Conservation (phyloP, 228 moss, liverwort and hornwort species). For the Sphagnum magellanicum region DNA sequence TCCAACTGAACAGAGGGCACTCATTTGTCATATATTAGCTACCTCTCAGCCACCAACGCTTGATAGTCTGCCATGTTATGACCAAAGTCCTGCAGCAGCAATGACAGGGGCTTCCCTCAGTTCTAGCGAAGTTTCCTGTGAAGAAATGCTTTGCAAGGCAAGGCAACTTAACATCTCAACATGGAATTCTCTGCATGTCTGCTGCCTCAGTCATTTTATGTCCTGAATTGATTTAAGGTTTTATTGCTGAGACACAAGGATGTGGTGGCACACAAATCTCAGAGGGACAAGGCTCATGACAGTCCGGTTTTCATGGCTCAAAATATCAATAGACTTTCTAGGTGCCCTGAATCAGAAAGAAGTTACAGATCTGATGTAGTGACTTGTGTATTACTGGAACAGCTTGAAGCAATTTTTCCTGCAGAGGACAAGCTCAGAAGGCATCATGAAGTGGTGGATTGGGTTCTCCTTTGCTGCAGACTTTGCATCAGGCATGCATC, state of each 20-base stretch:
- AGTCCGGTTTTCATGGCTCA: conserved; percentile 1
- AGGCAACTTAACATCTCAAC: too few species aligned
- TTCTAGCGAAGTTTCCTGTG: conserved; percentile 16
- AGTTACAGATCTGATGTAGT: background rate
- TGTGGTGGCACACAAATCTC: too few species aligned
- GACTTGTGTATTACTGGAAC: conserved; percentile 18
- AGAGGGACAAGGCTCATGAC: too few species aligned
- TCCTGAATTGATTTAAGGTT: too few species aligned
- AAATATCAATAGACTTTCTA: too few species aligned
- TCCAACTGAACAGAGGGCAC: conserved; percentile 29
- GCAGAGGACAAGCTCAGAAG: conserved; percentile 16
- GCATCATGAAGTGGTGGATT: conserved; percentile 21
- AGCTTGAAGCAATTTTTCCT: conserved; percentile 32
- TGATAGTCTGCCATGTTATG: conserved; percentile 4
- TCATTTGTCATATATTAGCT: conserved; percentile 35
- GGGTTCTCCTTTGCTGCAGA: conserved; percentile 43
- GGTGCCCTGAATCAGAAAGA: background rate
- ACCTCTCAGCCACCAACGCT: conserved; percentile 21
- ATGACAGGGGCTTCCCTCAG: background rate
- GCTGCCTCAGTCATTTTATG: too few species aligned
- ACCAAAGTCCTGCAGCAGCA: conserved; percentile 5
- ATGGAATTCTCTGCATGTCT: too few species aligned
- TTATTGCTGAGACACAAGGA: too few species aligned
- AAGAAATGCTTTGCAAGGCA: conserved; percentile 45
- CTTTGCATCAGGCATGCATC: conserved; percentile 32